phyloP scores from a whole-genome alignment of 257 asterid genomes.

The Haberlea rhodopensis region DNA sequence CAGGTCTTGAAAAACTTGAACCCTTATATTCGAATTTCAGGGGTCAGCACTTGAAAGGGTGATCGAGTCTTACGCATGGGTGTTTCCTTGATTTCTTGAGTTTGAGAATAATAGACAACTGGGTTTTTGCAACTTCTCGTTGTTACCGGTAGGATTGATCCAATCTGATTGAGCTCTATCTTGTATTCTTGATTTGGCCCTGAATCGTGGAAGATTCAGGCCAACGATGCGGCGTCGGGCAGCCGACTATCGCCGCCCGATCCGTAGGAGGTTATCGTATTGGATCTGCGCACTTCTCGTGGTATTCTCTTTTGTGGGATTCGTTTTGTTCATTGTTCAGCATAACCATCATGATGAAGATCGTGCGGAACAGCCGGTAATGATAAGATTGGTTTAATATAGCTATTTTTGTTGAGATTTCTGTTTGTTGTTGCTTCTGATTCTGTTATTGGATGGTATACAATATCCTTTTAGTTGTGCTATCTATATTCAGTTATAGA shows the following conservation, averaged over 20 bases:
- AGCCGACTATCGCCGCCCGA: conserved; percentile 59
- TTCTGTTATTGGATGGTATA: background rate
- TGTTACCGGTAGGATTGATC: background rate
- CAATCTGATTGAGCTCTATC: background rate
- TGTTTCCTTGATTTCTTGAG: background rate
- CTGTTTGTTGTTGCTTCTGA: background rate
- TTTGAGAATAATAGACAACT: background rate
- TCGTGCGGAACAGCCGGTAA: conserved; percentile 37
- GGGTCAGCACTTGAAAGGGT: background rate
- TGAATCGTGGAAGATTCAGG: conserved; percentile 26
- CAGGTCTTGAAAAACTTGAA: background rate
- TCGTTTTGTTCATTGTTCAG: conserved; percentile 44
- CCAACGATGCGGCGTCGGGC: conserved; percentile 57
- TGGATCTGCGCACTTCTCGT: conserved; percentile 56
- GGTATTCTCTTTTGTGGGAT: conserved; percentile 39
- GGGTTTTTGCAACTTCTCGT: background rate
- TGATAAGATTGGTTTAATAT: conserved; percentile 26
- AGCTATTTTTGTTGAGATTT: background rate
- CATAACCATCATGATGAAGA: conserved; percentile 42
- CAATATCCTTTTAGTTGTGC: background rate
- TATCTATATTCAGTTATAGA: background rate
- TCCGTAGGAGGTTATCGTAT: conserved; percentile 44
- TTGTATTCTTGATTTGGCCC: conserved; percentile 22
- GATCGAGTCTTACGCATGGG: background rate
- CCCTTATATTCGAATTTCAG: background rate